A percentile compares a stretch with the other conserved stretches of the same genome.
These are phyloP conservation scores for Aspergillus latus DNA, from an alignment of 2,329 filamentous ascomycete species.

Conservation along the genomic window DNA sequence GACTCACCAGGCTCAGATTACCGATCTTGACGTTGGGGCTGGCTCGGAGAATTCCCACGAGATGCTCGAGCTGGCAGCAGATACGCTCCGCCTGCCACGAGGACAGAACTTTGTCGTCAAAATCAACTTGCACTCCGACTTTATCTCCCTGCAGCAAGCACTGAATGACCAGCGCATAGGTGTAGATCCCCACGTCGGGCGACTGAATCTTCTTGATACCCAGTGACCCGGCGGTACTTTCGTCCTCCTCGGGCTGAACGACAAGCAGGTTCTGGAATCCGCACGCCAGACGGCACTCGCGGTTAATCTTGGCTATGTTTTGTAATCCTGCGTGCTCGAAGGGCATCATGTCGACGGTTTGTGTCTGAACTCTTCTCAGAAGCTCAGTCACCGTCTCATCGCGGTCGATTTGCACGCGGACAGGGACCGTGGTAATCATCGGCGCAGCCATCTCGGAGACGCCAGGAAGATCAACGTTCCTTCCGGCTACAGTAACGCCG, in stretches of 20 bases:
- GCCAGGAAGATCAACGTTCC: conserved; percentile 24
- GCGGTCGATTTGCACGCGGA: conserved; percentile 16
- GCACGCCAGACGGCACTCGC: conserved; percentile 29
- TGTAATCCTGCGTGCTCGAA: conserved; percentile 58
- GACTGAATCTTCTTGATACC: neutral
- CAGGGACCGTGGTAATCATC: conserved; percentile 16
- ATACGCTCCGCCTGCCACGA: conserved; percentile 2
- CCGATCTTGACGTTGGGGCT: neutral
- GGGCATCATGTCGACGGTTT: conserved; percentile 54
- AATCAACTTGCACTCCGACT: neutral
- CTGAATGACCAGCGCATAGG: neutral
- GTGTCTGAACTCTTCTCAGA: conserved; percentile 54
- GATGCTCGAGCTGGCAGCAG: neutral
- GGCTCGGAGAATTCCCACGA: neutral
- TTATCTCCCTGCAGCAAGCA: neutral
- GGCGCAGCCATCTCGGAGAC: conserved; percentile 37
- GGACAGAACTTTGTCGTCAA: neutral
- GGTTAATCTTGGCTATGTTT: conserved; percentile 46
- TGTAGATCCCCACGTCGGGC: neutral
- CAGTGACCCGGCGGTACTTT: conserved; percentile 19
- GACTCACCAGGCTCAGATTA: neutral
- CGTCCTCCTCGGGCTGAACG: conserved; percentile 29
- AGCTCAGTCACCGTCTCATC: conserved; percentile 44
- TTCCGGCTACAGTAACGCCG: neutral
- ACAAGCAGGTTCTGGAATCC: conserved; percentile 44